Evolutionary conservation across 495 filamentous ascomycete species (phyloP).

Genomic region (Poronia punctata): DNA sequence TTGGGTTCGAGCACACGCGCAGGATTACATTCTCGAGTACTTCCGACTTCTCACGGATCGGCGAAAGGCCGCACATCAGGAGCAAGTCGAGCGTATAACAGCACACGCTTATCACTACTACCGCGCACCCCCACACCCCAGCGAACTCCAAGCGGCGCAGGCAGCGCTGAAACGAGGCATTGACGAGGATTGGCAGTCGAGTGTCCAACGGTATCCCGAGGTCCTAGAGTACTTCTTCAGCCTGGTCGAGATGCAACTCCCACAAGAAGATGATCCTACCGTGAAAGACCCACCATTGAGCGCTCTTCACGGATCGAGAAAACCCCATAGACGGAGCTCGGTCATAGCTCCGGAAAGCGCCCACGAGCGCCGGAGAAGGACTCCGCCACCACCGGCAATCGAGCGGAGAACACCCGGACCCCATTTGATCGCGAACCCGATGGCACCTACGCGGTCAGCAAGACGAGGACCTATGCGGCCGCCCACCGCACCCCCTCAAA

Average conservation of each 20-base stretch:
- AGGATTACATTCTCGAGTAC: slow-evolving; percentile 62
- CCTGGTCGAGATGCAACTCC: slow-evolving; percentile 54
- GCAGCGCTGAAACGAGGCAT: slow-evolving; percentile 57
- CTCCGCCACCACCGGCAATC: slow-evolving; percentile 22
- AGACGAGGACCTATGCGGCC: slow-evolving; percentile 19
- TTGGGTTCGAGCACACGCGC: slow-evolving; percentile 65
- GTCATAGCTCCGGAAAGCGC: slow-evolving; percentile 22
- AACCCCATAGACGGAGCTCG: slow-evolving; percentile 26
- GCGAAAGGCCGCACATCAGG: slow-evolving; percentile 50
- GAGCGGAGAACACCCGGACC: slow-evolving; percentile 25
- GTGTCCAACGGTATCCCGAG: slow-evolving; percentile 63
- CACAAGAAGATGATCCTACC: slow-evolving; percentile 44
- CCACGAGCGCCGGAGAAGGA: slow-evolving; percentile 20
- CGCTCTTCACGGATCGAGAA: slow-evolving; percentile 40
- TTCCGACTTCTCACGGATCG: slow-evolving; percentile 54
- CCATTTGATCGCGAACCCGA: slow-evolving; percentile 16
- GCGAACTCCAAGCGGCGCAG: slow-evolving; percentile 52
- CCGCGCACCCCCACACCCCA: slow-evolving; percentile 46
- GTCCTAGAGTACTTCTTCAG: slow-evolving; percentile 68
- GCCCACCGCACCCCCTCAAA: slow-evolving; percentile 12
- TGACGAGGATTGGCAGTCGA: slow-evolving; percentile 65
- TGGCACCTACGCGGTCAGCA: slow-evolving; percentile 20
- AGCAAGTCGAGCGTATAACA: slow-evolving; percentile 50
- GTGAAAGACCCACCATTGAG: slow-evolving; percentile 51
- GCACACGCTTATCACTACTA: slow-evolving; percentile 53